These are phyloP conservation scores for Penicillium cinerascens DNA, from an alignment of 495 filamentous ascomycete species.

Conservation along the genomic window DNA sequence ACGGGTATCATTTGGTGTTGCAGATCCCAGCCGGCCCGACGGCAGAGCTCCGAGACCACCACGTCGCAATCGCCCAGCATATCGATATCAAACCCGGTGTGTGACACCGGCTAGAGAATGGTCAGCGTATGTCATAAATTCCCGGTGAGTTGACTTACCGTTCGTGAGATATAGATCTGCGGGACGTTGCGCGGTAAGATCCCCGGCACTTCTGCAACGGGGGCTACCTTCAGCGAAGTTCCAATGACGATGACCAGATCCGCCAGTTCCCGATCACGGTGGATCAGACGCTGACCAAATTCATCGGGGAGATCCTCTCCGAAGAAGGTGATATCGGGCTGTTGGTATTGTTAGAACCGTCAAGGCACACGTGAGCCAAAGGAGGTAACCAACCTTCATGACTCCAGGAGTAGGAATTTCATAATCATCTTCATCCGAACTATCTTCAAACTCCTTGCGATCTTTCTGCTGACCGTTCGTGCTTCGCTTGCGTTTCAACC, in stretches of 20 bases:
- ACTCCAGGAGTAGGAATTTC: slow-evolving; percentile 73
- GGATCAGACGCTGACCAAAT: slow-evolving; percentile 75
- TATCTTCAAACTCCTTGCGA: slow-evolving; percentile 55
- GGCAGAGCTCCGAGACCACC: slow-evolving; percentile 84
- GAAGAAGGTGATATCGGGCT: slow-evolving; percentile 97
- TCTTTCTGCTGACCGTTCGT: slow-evolving; percentile 53
- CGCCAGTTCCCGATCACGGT: slow-evolving; percentile 72
- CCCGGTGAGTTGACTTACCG: slow-evolving; percentile 43
- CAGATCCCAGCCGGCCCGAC: slow-evolving; percentile 81
- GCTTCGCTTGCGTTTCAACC: slow-evolving; percentile 75
- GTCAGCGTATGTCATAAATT: slow-evolving; percentile 7
- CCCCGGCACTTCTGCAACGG: slow-evolving; percentile 85
- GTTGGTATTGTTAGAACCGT: neutral
- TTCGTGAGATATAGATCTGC: slow-evolving; percentile 90
- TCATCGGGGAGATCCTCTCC: slow-evolving; percentile 67
- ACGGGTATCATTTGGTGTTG: slow-evolving; percentile 82
- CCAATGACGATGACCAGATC: slow-evolving; percentile 97
- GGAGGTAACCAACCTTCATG: slow-evolving; percentile 65
- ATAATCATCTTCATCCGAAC: slow-evolving; percentile 69
- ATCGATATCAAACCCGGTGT: slow-evolving; percentile 94
- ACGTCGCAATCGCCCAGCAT: slow-evolving; percentile 91
- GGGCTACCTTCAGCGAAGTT: slow-evolving; percentile 93
- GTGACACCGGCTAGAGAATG: slow-evolving; percentile 60
- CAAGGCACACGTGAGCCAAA: neutral
- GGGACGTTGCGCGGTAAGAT: slow-evolving; percentile 75